Conservation (phyloP, 306 rosid genomes). For the Macrotyloma uniflorum region DNA sequence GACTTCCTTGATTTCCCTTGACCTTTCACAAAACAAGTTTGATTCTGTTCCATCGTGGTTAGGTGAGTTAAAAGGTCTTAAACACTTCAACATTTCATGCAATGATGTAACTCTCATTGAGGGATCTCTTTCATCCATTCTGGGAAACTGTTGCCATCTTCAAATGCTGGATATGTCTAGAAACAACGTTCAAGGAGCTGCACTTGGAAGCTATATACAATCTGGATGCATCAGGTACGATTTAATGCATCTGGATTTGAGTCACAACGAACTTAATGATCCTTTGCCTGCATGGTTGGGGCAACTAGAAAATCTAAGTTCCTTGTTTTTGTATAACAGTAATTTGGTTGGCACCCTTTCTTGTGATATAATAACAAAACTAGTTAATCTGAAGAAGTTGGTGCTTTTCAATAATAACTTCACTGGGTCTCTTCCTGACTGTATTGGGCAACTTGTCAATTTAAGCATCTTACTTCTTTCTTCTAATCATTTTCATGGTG, state of each 20-base stretch:
- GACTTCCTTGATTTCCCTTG: background rate
- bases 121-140: slow-evolving; percentile 11
- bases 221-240: slow-evolving; percentile 7
- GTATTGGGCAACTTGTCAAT: slow-evolving; percentile 21
- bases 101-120: slow-evolving; percentile 4
- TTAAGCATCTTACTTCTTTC: slow-evolving; percentile 6
- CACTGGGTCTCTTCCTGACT: slow-evolving; percentile 16
- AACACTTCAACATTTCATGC: background rate
- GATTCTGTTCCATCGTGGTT: slow-evolving; percentile 34
- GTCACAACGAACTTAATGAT: background rate
- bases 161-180: background rate
- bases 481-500: slow-evolving; percentile 35
- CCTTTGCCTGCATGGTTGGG: slow-evolving; percentile 28
- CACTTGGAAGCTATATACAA: background rate
- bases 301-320: background rate
- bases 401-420: slow-evolving; percentile 22
- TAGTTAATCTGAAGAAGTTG: background rate
- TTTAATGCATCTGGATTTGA: slow-evolving; percentile 23
- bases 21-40: slow-evolving; percentile 11
- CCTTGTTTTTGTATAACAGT: background rate
- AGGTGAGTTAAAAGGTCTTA: background rate
- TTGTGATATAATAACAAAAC: slow-evolving; percentile 21
- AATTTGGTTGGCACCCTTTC: slow-evolving; percentile 24
- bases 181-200: slow-evolving; percentile 32
- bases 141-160: slow-evolving; percentile 21